Percentiles rank a stretch among this genome's conserved stretches.
These are phyloP conservation scores for Anthostomella pinea DNA, from an alignment of 2,329 filamentous ascomycete genomes.

Conservation along the genomic window DNA sequence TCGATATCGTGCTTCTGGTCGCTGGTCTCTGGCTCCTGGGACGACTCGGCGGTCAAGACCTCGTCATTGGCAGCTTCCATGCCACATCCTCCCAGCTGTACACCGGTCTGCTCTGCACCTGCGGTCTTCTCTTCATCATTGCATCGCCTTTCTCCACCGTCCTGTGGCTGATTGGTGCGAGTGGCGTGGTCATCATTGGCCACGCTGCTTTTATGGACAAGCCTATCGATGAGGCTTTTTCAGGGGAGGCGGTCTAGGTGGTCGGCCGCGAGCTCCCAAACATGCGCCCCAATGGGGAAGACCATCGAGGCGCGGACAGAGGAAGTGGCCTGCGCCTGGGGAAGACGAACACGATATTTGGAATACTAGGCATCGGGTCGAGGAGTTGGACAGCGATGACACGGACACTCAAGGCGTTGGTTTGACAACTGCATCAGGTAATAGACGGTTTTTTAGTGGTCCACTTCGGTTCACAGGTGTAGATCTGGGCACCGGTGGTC, in stretches of 20 bases:
- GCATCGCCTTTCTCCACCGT: conserved; percentile 81
- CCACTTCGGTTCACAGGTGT: conserved; percentile 59
- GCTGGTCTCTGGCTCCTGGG: conserved; percentile 89
- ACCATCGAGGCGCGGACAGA: conserved; percentile 88
- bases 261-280: conserved; percentile 99
- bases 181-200: conserved; percentile 88
- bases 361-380: conserved; percentile 43
- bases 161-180: conserved; percentile 95
- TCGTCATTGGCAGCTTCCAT: conserved; percentile 78
- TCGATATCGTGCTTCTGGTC: conserved; percentile 86
- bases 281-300: conserved; percentile 96
- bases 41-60: conserved; percentile 82
- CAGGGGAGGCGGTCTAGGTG: conserved; percentile 99
- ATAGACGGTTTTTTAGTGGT: conserved; percentile 56
- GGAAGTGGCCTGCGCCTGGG: conserved; percentile 57
- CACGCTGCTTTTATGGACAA: conserved; percentile 96
- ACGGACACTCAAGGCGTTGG: conserved; percentile 55
- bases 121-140: conserved; percentile 80
- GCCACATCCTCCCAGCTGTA: conserved; percentile 93
- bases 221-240: conserved; percentile 99
- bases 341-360: conserved; percentile 41
- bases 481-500: conserved; percentile 49
- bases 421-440: conserved; percentile 40
- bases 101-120: conserved; percentile 78
- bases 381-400: conserved; percentile 65